Evolutionary conservation across 352 stramenopile genomes (phyloP).

Genomic region (Phytophthora cryptogea): DNA sequence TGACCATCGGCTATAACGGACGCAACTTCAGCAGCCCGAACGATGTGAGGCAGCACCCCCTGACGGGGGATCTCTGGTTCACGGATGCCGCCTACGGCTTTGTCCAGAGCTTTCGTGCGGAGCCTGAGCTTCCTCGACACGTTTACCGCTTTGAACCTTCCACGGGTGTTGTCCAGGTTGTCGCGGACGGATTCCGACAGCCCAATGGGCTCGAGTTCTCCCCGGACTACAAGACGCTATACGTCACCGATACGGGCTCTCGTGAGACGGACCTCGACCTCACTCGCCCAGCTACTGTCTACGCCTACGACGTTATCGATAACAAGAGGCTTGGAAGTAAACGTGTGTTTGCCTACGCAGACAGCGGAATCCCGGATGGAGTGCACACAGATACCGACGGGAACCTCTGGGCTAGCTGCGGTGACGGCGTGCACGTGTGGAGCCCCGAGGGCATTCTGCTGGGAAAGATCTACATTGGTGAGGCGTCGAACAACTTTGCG

Average conservation of each 20-base stretch:
- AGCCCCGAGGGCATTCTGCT: conserved; percentile 26
- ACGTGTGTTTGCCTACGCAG: conserved; percentile 19
- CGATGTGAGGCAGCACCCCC: conserved; percentile 27
- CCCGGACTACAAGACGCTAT: conserved; percentile 30
- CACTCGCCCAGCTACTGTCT: conserved; percentile 22
- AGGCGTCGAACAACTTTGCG: conserved; percentile 25
- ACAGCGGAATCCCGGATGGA: conserved; percentile 25
- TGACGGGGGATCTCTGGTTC: conserved; percentile 29
- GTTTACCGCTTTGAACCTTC: conserved; percentile 31
- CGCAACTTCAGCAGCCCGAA: conserved; percentile 29
- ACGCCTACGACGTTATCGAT: conserved; percentile 25
- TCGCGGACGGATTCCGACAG: conserved; percentile 19
- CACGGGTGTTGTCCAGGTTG: conserved; percentile 25
- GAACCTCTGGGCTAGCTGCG: conserved; percentile 25
- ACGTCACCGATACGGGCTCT: conserved; percentile 21
- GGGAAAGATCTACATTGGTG: conserved; percentile 26
- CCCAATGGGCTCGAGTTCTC: conserved; percentile 28
- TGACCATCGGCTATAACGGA: conserved; percentile 23
- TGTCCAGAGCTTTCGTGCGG: conserved; percentile 25
- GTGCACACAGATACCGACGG: conserved; percentile 24
- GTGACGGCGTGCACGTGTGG: conserved; percentile 27
- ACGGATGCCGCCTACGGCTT: conserved; percentile 19
- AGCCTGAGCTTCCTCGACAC: conserved; percentile 16
- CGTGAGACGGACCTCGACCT: conserved; percentile 21
- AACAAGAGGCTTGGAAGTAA: conserved; percentile 20